Conservation (phyloP, 2,329 filamentous ascomycete genomes). For the Colletotrichum limetticola region DNA sequence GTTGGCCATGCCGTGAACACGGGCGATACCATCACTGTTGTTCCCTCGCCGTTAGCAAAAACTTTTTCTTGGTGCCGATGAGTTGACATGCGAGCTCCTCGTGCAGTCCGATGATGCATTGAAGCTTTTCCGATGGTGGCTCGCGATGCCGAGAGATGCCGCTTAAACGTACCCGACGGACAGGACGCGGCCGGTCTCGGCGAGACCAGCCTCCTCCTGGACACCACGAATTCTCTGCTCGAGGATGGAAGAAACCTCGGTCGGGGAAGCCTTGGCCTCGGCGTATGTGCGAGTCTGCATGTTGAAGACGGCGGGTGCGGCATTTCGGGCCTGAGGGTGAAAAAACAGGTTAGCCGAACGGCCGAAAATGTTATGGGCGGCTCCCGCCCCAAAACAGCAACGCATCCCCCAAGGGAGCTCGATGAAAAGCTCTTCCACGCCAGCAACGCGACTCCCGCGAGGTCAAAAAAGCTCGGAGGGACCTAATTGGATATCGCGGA, state of each 20-base stretch:
- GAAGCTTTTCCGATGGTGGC: slow-evolving; percentile 23
- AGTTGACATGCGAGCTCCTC: slow-evolving; percentile 23
- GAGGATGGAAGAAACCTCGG: slow-evolving; percentile 98
- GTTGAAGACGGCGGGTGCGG: slow-evolving; percentile 81
- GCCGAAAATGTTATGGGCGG: slow-evolving; percentile 51
- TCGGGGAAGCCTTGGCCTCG: slow-evolving; percentile 94
- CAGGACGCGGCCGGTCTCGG: slow-evolving; percentile 98
- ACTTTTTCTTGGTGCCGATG: slow-evolving; percentile 26
- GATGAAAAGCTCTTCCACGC: slow-evolving; percentile 45
- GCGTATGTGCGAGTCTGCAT: slow-evolving; percentile 86
- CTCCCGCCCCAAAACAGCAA: slow-evolving; percentile 39
- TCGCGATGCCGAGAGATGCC: slow-evolving; percentile 34
- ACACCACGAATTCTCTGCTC: slow-evolving; percentile 99
- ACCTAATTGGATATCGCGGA: slow-evolving; percentile 50
- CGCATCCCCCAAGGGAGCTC: slow-evolving; percentile 45
- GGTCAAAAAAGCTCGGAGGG: slow-evolving; percentile 49
- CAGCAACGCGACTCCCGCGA: slow-evolving; percentile 33
- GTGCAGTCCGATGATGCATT: slow-evolving; percentile 30
- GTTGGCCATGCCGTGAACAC: slow-evolving; percentile 99
- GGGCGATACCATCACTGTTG: slow-evolving; percentile 97
- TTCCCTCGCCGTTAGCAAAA: slow-evolving; percentile 29
- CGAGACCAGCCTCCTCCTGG: slow-evolving; percentile 94
- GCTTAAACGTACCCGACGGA: slow-evolving; percentile 89
- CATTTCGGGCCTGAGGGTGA: slow-evolving; percentile 81
- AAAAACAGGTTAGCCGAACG: slow-evolving; percentile 64